A percentile compares a stretch with the other conserved stretches of the same genome.
These are phyloP conservation scores for Xylaria sp. DNA, from an alignment of 2,329 filamentous ascomycete species.

Conservation along the genomic window DNA sequence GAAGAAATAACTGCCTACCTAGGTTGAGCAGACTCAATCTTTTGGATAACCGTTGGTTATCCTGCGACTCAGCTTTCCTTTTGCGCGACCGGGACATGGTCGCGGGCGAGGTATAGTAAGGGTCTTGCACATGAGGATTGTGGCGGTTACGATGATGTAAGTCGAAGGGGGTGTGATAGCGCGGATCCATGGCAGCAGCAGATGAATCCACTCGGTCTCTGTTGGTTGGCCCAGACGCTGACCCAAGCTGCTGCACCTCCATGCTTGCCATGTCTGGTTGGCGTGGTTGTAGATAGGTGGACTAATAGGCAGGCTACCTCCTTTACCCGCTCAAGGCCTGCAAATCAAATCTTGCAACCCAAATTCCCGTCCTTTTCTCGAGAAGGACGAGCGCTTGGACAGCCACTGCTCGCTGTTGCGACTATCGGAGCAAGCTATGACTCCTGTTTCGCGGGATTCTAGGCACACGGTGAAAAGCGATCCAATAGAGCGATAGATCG, in stretches of 20 bases:
- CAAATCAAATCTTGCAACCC: constrained; percentile 15
- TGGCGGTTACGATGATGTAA: constrained; percentile 17
- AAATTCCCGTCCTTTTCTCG: constrained; percentile 7
- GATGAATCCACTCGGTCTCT: constrained; percentile 24
- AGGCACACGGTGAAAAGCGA: constrained; percentile 1
- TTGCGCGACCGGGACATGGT: constrained; percentile 51
- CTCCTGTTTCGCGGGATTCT: constrained; percentile 5
- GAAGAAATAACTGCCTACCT: constrained; percentile 57
- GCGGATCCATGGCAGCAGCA: constrained; percentile 11
- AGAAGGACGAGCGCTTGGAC: too few relatives aligned
- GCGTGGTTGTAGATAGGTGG: not conserved
- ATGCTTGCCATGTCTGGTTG: constrained; percentile 25
- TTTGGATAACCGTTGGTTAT: constrained; percentile 81
- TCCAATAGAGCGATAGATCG: constrained; percentile 4
- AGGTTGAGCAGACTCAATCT: constrained; percentile 81
- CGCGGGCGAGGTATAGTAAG: constrained; percentile 18
- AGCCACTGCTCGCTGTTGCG: constrained; percentile 17
- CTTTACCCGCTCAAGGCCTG: constrained; percentile 16
- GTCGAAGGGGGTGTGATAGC: constrained; percentile 23
- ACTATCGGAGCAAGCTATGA: constrained; percentile 28
- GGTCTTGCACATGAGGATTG: not conserved
- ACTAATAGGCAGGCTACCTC: not conserved
- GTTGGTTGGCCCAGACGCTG: constrained; percentile 27
- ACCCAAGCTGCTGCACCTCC: constrained; percentile 35
- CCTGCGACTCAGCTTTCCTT: constrained; percentile 64